Evolutionary conservation across 257 asterid genomes (phyloP).

Genomic region (Eustoma russellianum): DNA sequence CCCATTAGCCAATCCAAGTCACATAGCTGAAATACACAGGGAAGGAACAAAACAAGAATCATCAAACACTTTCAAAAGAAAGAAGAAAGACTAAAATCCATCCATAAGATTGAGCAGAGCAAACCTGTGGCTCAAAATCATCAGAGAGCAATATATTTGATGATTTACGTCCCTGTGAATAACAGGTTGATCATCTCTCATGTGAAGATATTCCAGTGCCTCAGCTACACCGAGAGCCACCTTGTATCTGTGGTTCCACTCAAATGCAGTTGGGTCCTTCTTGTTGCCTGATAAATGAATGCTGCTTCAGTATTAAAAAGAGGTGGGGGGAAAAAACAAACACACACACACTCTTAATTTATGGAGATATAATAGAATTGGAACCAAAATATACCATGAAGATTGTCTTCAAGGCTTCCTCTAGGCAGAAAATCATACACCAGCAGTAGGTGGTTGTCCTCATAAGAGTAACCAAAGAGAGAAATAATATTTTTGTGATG

Average conservation of each 20-base stretch:
- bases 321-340: no score
- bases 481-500: slow-evolving; percentile 88
- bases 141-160: slow-evolving; percentile 76
- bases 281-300: slow-evolving; percentile 38
- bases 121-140: slow-evolving; percentile 91
- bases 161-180: slow-evolving; percentile 92
- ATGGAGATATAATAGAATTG: no score
- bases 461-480: slow-evolving; percentile 87
- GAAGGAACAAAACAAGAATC: neutral
- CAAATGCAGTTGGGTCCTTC: slow-evolving; percentile 35
- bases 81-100: neutral
- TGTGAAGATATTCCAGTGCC: slow-evolving; percentile 88
- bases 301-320: neutral
- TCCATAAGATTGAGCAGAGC: slow-evolving; percentile 3
- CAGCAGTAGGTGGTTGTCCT: slow-evolving; percentile 59
- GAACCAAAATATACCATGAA: slow-evolving; percentile 47
- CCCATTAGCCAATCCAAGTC: slow-evolving; percentile 98
- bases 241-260: slow-evolving; percentile 69
- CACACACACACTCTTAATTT: no score
- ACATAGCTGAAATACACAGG: slow-evolving; percentile 48
- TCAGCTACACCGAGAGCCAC: slow-evolving; percentile 94
- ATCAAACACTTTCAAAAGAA: neutral
- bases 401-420: slow-evolving; percentile 99
- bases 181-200: slow-evolving; percentile 54
- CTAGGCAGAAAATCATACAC: slow-evolving; percentile 80